A percentile compares a stretch with the other conserved stretches of the same genome.
phyloP scores from a whole-genome alignment of 345 rosid genomes.

The Reutealis trisperma region DNA sequence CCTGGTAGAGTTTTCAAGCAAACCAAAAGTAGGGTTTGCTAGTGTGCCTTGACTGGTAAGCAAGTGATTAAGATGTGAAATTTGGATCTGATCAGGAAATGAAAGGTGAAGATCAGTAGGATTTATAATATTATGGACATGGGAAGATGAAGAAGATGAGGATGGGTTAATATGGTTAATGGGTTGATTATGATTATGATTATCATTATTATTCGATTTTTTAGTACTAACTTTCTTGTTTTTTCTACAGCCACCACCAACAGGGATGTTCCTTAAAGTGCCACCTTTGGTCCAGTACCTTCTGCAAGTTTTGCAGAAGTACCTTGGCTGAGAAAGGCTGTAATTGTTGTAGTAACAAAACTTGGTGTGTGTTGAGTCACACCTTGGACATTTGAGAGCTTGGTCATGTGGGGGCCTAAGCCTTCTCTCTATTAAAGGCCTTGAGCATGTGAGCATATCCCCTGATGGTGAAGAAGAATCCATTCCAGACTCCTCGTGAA shows the following conservation, averaged over 20 bases:
- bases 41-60: slow-evolving; percentile 30
- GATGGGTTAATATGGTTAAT: slow-evolving; percentile 30
- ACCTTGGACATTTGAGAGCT: slow-evolving; percentile 90
- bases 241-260: slow-evolving; percentile 95
- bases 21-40: slow-evolving; percentile 26
- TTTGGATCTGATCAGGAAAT: slow-evolving; percentile 51
- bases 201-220: slow-evolving; percentile 33
- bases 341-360: slow-evolving; percentile 99
- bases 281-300: slow-evolving; percentile 99
- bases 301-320: slow-evolving; percentile 96
- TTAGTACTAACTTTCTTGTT: slow-evolving; percentile 66
- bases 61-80: slow-evolving; percentile 48
- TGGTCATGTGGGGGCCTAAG: slow-evolving; percentile 90
- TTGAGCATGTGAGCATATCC: slow-evolving; percentile 79
- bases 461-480: slow-evolving; percentile 80
- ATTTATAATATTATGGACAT: neutral
- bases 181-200: slow-evolving; percentile 15
- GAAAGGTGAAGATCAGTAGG: slow-evolving; percentile 66
- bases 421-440: slow-evolving; percentile 91
- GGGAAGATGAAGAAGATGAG: slow-evolving; percentile 31
- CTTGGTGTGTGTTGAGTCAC: slow-evolving; percentile 91
- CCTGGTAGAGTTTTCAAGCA: slow-evolving; percentile 35
- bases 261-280: slow-evolving; percentile 89
- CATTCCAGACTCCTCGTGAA: slow-evolving; percentile 60
- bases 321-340: slow-evolving; percentile 95